Base-by-base conservation (phyloP, 257 asterid species). In the Solanum pennellii region DNA sequence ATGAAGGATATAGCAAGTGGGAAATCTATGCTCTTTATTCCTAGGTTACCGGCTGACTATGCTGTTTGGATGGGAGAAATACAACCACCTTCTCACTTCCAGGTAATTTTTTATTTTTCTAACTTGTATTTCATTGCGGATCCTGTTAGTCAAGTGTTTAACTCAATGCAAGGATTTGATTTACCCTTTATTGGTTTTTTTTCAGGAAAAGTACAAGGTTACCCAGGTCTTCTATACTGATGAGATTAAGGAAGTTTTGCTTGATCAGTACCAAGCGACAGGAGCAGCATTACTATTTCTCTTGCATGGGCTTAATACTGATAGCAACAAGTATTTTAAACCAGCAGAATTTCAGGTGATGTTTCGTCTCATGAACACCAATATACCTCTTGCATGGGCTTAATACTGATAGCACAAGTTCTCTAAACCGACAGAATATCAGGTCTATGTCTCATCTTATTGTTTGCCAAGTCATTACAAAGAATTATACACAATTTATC, bases 1-100 rank as follows among this genome's bases (percentile, higher is more conserved):
- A 60, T 91, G 89, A 90, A 97, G 98, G 99, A 97, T 93, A 88
- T 97, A 84, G 94, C 95, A 62, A 95, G 88, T 86, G 98, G 99
- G 88, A 93, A 92, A 69, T 92, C 98, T 60, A 89, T 94, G 87
- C 94, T 97, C 59, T 97, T 97, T 97, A 94, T 93, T 90, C 99
- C 98, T 3, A 94, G 99, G 89, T 90, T 97, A 87, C 98, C 98
- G 68, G 89, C 93, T 90, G 97, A 93, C 2, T 97, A 97, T 92
- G 98, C 98, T 52, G 93, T 95, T 91, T 97, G 99, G 99, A 85
- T 94, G 96, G 98, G 99, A 84, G 92, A 95, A 89, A 95, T 97
- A 91, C 95, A 95, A 93, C 92, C 96, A 41, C 47, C 88, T 75
- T 87, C 98, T 88, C 90, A 93, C 94, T 95, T 93, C 94, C 94